A percentile compares a stretch with the other conserved stretches of the same genome.
These are phyloP conservation scores for Cryptosporidium tyzzeri DNA, from an alignment of 169 alveolate genomes.

Conservation along the genomic window DNA sequence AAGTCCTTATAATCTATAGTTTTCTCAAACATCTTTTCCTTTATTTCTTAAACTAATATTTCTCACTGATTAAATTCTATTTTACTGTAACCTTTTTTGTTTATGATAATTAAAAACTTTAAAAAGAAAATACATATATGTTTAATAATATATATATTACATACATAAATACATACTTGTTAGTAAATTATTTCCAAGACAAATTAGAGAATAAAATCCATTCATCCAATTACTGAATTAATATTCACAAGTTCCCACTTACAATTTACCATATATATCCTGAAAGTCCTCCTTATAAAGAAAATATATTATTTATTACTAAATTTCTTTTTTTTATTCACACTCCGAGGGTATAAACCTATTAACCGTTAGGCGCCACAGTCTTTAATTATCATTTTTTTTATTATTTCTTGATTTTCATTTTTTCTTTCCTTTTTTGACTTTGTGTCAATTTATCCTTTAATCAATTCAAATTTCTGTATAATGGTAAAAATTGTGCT, in stretches of 20 bases:
- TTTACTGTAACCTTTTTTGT: not conserved
- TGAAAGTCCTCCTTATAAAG: too few relatives aligned
- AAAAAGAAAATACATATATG: too few relatives aligned
- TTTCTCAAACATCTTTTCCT: constrained; percentile 41
- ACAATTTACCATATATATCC: too few relatives aligned
- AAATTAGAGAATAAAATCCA: not conserved
- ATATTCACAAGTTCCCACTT: not conserved
- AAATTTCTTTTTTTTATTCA: not conserved
- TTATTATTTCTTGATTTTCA: too few relatives aligned
- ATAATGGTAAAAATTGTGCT: not conserved
- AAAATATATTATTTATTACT: too few relatives aligned
- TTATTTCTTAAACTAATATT: not conserved
- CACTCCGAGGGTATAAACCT: not conserved
- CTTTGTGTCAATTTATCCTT: not conserved
- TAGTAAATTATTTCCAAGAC: too few relatives aligned
- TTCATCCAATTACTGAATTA: not conserved
- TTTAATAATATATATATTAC: too few relatives aligned
- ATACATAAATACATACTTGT: too few relatives aligned
- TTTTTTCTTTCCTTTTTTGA: too few relatives aligned
- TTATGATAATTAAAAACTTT: not conserved
- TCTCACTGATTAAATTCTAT: not conserved
- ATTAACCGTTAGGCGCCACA: not conserved
- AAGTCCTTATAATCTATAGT: constrained; percentile 51
- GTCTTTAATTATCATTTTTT: not conserved
- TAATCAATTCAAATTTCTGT: too few relatives aligned